Evolutionary conservation across 2,329 filamentous ascomycete species (phyloP), one percentile per base, ranked within the genome.

Genomic region (Ceratocystis albifundus): DNA sequence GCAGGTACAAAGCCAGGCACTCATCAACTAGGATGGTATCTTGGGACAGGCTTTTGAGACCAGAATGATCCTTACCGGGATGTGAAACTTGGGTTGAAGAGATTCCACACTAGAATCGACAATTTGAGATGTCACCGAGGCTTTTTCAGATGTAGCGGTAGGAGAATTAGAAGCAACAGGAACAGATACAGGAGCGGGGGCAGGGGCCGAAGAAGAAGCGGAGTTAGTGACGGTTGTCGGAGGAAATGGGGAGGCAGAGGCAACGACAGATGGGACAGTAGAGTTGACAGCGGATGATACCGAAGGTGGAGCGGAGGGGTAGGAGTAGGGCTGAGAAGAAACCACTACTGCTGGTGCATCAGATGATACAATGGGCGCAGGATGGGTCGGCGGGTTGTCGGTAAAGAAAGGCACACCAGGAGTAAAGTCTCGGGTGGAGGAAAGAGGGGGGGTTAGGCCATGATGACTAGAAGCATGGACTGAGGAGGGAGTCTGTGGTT

Each of bases 401-500:
- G 64, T 62, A 41, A 65, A 46, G 50, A 46, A 68, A n/a, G 63
- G 63, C 17, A 65, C 63, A 17, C 66, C 66, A 46, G 66, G 66
- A 17, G 64, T 65, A 36, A 68, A 68, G 36, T 65, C 66, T 22
- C 66, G 66, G 28, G 66, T 50, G 6, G 64, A 61, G 12, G 66
- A 67, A 48, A 67, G 63, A 46, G 66, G 66, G 3, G 63, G 66
- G 8, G 66, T 68, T 30, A 62, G 28, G 20, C 57, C 63, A 12
- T 45, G 44, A 22, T 2, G 78, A 77, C 6, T 80, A 80, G 66
- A 63, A 12, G 48, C 61, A 66, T 80, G 77, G 20, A 79, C 80
- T 17, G 82, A 84, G 3, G 80, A 80, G 3, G 82, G 82, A 8
- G 82, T 82, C 41, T 80, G 79, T 22, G 80, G 76, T 66, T 75